Conservation (phyloP, 768 basidiomycete genomes). For the Kwoniella shandongensis region DNA sequence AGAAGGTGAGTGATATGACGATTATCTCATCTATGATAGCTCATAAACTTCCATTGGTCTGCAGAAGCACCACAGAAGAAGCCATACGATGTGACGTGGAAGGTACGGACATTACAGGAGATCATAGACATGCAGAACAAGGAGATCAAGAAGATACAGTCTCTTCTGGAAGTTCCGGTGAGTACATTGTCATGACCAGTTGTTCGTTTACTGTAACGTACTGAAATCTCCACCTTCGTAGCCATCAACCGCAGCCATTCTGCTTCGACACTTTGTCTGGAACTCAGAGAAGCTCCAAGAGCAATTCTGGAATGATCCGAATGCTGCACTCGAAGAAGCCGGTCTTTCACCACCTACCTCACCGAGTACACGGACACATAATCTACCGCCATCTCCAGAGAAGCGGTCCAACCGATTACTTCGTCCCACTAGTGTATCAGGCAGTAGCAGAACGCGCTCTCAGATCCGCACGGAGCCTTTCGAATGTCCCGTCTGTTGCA, state of each 20-base stretch:
- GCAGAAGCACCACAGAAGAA: slow-evolving; percentile 46
- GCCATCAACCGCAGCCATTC: slow-evolving; percentile 68
- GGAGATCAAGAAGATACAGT: slow-evolving; percentile 82
- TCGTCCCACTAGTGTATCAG: slow-evolving; percentile 36
- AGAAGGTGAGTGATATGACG: slow-evolving; percentile 36
- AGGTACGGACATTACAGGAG: slow-evolving; percentile 67
- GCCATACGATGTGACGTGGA: slow-evolving; percentile 79
- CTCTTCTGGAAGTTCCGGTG: slow-evolving; percentile 85
- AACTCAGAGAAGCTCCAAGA: slow-evolving; percentile 95
- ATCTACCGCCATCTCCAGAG: slow-evolving; percentile 53
- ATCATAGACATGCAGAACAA: slow-evolving; percentile 75
- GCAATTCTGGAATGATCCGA: slow-evolving; percentile 92
- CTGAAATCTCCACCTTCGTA: not conserved
- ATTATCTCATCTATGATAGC: not conserved
- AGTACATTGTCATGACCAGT: slow-evolving; percentile 56
- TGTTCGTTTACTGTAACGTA: too few relatives aligned
- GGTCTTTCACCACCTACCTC: slow-evolving; percentile 62
- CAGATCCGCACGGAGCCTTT: slow-evolving; percentile 59
- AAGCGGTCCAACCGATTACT: slow-evolving; percentile 41
- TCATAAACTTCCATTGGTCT: not conserved
- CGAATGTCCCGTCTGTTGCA: slow-evolving; percentile 89
- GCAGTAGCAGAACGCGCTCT: slow-evolving; percentile 16
- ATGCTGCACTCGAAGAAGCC: slow-evolving; percentile 68
- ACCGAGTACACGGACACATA: slow-evolving; percentile 46
- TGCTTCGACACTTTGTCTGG: slow-evolving; percentile 84